phyloP scores from a whole-genome alignment of 2,329 filamentous ascomycete genomes.

The Fusarium subtropicale region DNA sequence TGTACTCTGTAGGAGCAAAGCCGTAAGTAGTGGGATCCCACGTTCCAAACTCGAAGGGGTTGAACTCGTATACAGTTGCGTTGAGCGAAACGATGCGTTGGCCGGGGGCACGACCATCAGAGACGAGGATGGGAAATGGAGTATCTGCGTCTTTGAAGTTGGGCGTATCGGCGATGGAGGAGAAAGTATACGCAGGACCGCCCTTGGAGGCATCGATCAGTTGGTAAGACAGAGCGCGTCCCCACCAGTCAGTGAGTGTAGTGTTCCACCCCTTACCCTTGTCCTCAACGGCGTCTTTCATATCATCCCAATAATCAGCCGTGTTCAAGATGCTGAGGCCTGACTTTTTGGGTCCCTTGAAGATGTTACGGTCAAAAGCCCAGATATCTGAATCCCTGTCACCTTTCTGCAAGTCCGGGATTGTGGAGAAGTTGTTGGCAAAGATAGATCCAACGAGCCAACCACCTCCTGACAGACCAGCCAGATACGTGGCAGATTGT shows the following conservation, averaged over 20 bases:
- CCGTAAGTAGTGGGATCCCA: constrained; percentile 70
- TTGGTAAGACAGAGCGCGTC: constrained; percentile 84
- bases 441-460: constrained; percentile 87
- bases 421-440: constrained; percentile 83
- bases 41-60: constrained; percentile 74
- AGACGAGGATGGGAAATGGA: constrained; percentile 63
- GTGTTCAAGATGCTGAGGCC: constrained; percentile 48
- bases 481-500: constrained; percentile 82
- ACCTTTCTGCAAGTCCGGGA: constrained; percentile 47
- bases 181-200: constrained; percentile 83
- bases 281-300: constrained; percentile 53
- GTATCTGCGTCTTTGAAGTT: constrained; percentile 57
- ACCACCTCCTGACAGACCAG: constrained; percentile 83
- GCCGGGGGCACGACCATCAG: constrained; percentile 60
- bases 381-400: constrained; percentile 52
- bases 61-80: constrained; percentile 74
- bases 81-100: constrained; percentile 61
- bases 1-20: constrained; percentile 69
- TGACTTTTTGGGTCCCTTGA: constrained; percentile 53
- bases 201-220: constrained; percentile 81
- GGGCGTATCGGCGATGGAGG: constrained; percentile 67
- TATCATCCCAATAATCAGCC: constrained; percentile 49
- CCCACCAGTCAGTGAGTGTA: constrained; percentile 90
- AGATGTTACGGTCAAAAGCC: constrained; percentile 57
- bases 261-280: constrained; percentile 58